Evolutionary conservation across 2,329 filamentous ascomycete species (phyloP).

Genomic region (Tolypocladium nubicola): DNA sequence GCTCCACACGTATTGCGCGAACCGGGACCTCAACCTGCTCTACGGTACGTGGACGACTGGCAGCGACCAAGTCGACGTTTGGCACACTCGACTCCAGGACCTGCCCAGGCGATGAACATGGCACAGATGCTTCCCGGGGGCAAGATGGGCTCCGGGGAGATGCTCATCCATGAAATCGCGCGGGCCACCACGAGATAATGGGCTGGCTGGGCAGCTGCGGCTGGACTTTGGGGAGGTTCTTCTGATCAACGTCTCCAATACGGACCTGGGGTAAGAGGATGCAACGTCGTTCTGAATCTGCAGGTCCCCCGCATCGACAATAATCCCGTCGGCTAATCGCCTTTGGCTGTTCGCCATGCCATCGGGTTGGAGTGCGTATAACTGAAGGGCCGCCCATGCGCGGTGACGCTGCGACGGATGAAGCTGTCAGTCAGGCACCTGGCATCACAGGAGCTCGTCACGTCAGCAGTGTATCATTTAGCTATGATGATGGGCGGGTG

Average conservation of each 20-base stretch:
- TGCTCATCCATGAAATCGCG: constrained; percentile 28
- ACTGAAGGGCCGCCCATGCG: background rate
- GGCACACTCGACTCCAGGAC: too few relatives aligned
- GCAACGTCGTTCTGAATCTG: background rate
- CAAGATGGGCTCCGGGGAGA: constrained; percentile 5
- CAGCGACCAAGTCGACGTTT: constrained; percentile 45
- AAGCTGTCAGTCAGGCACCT: background rate
- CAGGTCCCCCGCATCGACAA: background rate
- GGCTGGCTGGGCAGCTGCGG: constrained; percentile 13
- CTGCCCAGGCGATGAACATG: too few relatives aligned
- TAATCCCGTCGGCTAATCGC: background rate
- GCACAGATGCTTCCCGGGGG: background rate
- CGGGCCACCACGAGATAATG: constrained; percentile 15
- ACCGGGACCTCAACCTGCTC: constrained; percentile 45
- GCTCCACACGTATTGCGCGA: constrained; percentile 57
- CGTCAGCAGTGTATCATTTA: too few relatives aligned
- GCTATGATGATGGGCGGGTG: background rate
- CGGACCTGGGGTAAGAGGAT: constrained; percentile 10
- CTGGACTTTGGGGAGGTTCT: constrained; percentile 40
- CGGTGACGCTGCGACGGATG: background rate
- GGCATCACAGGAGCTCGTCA: background rate
- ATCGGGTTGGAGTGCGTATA: background rate
- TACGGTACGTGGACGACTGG: constrained; percentile 56
- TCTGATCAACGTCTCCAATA: constrained; percentile 38
- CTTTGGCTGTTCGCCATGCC: too few relatives aligned